Conservation (phyloP, 306 rosid genomes). For the Glycine tomentella region DNA sequence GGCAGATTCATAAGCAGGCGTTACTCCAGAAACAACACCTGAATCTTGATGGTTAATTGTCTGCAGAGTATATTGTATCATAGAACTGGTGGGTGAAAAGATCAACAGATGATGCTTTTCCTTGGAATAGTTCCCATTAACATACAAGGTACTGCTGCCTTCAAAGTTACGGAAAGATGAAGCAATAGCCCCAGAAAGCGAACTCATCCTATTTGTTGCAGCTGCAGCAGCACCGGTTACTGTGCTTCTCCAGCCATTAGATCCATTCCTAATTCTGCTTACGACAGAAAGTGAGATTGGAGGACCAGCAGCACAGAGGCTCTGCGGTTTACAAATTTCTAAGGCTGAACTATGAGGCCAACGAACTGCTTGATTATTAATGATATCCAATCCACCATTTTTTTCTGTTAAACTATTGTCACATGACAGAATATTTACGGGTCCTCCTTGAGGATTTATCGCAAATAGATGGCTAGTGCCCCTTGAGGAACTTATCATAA, state of each 20-base stretch:
- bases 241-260: conserved; percentile 76
- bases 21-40: conserved; percentile 52
- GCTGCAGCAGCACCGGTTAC: conserved; percentile 85
- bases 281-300: conserved; percentile 73
- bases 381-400: conserved; percentile 52
- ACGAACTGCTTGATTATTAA: conserved; percentile 49
- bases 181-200: conserved; percentile 72
- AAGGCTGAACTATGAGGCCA: conserved; percentile 50
- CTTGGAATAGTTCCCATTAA: conserved; percentile 55
- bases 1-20: conserved; percentile 53
- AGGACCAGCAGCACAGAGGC: conserved; percentile 51
- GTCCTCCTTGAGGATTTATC: conserved; percentile 79
- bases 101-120: conserved; percentile 67
- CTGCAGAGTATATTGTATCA: conserved; percentile 71
- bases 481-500: conserved; percentile 87
- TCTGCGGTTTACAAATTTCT: conserved; percentile 55
- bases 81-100: conserved; percentile 71
- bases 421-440: conserved; percentile 54
- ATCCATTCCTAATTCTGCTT: conserved; percentile 76
- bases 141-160: conserved; percentile 51
- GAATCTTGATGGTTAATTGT: conserved; percentile 51
- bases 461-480: conserved; percentile 89
- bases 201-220: conserved; percentile 66
- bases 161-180: conserved; percentile 67
- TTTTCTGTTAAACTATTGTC: conserved; percentile 47